Conservation (phyloP, 768 basidiomycete species). For the Leccinellum rugosiceps region DNA sequence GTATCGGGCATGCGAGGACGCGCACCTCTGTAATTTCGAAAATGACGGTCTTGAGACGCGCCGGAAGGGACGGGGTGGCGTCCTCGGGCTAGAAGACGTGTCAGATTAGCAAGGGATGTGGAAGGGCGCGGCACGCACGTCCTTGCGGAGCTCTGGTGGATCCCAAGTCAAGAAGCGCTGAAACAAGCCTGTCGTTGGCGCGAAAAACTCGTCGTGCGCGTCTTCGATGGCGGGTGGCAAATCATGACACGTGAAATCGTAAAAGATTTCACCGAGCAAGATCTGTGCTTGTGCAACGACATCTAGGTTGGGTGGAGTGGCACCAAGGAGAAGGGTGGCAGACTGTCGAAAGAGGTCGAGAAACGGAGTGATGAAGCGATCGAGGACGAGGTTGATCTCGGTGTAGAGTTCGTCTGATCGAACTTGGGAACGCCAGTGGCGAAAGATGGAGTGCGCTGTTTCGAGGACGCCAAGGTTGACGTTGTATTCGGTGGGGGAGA, state of each 20-base stretch:
- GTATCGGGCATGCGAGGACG: neutral
- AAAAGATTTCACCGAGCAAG: constrained; percentile 81
- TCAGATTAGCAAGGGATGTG: constrained; percentile 1
- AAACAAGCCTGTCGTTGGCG: constrained; percentile 63
- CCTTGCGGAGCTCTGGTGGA: constrained; percentile 59
- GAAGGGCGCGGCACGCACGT: constrained; percentile 41
- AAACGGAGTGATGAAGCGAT: constrained; percentile 80
- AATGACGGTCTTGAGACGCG: constrained; percentile 84
- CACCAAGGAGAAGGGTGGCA: constrained; percentile 46
- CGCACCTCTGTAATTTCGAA: constrained; percentile 86
- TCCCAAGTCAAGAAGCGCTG: constrained; percentile 82
- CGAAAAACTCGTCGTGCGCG: constrained; percentile 79
- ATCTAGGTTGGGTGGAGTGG: constrained; percentile 38
- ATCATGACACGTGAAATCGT: constrained; percentile 94
- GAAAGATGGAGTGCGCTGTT: constrained; percentile 95
- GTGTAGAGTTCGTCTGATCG: constrained; percentile 83
- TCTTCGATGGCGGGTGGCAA: constrained; percentile 94
- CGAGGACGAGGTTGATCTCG: constrained; percentile 88
- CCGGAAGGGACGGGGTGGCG: constrained; percentile 77
- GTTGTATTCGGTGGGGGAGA: constrained; percentile 78
- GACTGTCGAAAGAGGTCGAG: constrained; percentile 77
- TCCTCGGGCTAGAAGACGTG: constrained; percentile 63
- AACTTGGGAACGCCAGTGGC: constrained; percentile 87
- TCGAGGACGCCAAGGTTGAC: constrained; percentile 88
- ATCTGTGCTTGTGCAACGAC: constrained; percentile 71